Percentiles rank a stretch among this genome's conserved stretches.
Evolutionary conservation across 2,329 filamentous ascomycete species (phyloP).

Genomic region (Claviceps purpurea): DNA sequence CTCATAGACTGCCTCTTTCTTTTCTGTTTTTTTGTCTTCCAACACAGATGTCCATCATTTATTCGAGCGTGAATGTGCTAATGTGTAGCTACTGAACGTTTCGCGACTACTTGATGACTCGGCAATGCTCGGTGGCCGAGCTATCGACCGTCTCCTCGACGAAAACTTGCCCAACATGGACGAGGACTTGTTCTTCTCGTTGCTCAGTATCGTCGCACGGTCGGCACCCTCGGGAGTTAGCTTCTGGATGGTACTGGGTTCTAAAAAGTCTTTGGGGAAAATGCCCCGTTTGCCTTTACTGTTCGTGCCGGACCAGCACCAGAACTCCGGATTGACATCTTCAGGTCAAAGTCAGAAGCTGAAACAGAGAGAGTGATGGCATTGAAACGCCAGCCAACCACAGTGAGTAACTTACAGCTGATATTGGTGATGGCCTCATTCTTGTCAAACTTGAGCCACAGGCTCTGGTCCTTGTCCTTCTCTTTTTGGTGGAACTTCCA

Average conservation of each 20-base stretch:
- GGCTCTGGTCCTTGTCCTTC: slow-evolving; percentile 27
- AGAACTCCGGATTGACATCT: slow-evolving; percentile 35
- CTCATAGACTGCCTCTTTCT: background rate
- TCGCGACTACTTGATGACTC: slow-evolving; percentile 21
- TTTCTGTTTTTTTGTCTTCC: background rate
- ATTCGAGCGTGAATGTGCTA: background rate
- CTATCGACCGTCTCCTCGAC: slow-evolving; percentile 17
- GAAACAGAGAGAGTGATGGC: background rate
- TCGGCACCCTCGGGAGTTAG: slow-evolving; percentile 14
- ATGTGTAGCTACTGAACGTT: slow-evolving; percentile 5
- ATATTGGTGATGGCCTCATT: slow-evolving; percentile 56
- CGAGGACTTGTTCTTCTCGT: slow-evolving; percentile 21
- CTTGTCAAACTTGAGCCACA: slow-evolving; percentile 50
- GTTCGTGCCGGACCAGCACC: slow-evolving; percentile 44
- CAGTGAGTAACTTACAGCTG: slow-evolving; percentile 28
- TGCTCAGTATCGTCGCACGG: slow-evolving; percentile 17
- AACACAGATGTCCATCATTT: background rate
- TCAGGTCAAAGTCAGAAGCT: background rate
- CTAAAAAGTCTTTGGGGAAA: slow-evolving; percentile 37
- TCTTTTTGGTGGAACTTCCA: slow-evolving; percentile 40
- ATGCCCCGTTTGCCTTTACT: slow-evolving; percentile 38
- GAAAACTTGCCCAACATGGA: slow-evolving; percentile 22
- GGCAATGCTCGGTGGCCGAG: slow-evolving; percentile 19
- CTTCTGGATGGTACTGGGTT: slow-evolving; percentile 30
- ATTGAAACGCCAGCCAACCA: background rate